Percentiles rank a stretch among this genome's conserved stretches.
Evolutionary conservation across 1,139 yeast genomes (phyloP).

Genomic region (Yamadazyma atmosphaerica): DNA sequence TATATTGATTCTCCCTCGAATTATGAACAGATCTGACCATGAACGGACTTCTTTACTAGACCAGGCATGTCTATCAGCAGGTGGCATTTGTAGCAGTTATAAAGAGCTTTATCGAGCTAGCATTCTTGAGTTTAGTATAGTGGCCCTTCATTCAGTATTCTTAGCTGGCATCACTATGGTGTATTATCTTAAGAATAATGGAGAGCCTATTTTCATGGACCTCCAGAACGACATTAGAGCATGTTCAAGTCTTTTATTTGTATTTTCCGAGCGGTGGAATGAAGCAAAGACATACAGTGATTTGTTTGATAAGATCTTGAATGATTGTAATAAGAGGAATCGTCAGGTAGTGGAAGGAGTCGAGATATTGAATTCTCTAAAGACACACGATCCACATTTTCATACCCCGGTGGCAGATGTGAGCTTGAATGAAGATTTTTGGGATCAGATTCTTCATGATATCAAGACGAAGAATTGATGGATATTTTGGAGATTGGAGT

Average conservation of each 20-base stretch:
- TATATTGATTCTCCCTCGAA: constrained; percentile 13
- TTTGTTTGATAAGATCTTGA: constrained; percentile 14
- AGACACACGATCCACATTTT: not conserved
- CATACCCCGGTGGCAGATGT: not conserved
- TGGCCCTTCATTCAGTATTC: constrained; percentile 15
- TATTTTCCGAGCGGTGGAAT: constrained; percentile 16
- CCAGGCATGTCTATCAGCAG: constrained; percentile 17
- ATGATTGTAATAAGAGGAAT: constrained; percentile 5
- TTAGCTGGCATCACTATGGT: constrained; percentile 17
- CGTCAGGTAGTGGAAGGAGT: not conserved
- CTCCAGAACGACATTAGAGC: constrained; percentile 16
- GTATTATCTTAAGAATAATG: constrained; percentile 14
- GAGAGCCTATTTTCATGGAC: constrained; percentile 12
- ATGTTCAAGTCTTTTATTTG: constrained; percentile 15
- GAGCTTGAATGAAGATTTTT: constrained; percentile 13
- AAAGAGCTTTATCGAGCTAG: constrained; percentile 13
- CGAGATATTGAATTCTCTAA: constrained; percentile 1
- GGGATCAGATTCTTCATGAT: constrained; percentile 14
- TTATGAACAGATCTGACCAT: constrained; percentile 10
- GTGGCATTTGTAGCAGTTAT: constrained; percentile 15
- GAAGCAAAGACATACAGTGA: constrained; percentile 17
- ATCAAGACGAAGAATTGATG: constrained; percentile 4
- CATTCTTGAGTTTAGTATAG: constrained; percentile 16
- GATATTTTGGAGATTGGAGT: no score
- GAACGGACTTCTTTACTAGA: constrained; percentile 11